Percentiles rank a stretch among this genome's conserved stretches.
These are phyloP conservation scores for Irpex lacteus DNA, from an alignment of 1,284 basidiomycete genomes.

Conservation along the genomic window DNA sequence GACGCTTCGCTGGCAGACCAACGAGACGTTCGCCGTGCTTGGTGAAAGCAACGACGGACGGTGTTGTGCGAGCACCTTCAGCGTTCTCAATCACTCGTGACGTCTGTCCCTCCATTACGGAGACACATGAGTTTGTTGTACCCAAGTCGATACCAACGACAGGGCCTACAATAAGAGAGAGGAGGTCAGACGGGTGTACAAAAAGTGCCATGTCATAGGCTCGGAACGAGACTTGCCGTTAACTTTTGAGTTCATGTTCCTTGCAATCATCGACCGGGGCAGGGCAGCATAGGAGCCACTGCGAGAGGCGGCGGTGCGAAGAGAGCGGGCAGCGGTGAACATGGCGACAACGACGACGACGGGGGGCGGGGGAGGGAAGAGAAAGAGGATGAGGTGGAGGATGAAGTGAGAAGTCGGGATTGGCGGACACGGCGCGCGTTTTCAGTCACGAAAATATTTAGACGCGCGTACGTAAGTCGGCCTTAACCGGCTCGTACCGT, in stretches of 20 bases:
- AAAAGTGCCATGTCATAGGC: not conserved
- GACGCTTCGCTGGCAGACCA: slow-evolving; percentile 95
- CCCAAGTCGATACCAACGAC: slow-evolving; percentile 86
- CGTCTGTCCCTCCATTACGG: slow-evolving; percentile 94
- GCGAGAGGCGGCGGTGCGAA: slow-evolving; percentile 56
- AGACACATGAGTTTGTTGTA: slow-evolving; percentile 91
- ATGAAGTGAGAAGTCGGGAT: slow-evolving; percentile 23
- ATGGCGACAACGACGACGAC: slow-evolving; percentile 20
- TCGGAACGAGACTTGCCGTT: slow-evolving; percentile 46
- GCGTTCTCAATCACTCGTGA: slow-evolving; percentile 96
- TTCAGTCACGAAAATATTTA: slow-evolving; percentile 16
- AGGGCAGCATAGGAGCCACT: slow-evolving; percentile 64
- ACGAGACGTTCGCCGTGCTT: slow-evolving; percentile 93
- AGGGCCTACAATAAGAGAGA: slow-evolving; percentile 47
- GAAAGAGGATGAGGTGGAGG: slow-evolving; percentile 43
- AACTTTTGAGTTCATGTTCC: slow-evolving; percentile 84
- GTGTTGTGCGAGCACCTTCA: slow-evolving; percentile 97
- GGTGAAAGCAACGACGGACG: slow-evolving; percentile 98
- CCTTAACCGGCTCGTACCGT: slow-evolving; percentile 11
- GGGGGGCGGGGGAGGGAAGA: not conserved
- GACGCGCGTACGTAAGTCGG: slow-evolving; percentile 16
- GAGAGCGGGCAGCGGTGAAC: slow-evolving; percentile 62
- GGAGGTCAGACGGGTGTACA: not conserved
- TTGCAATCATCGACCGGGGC: slow-evolving; percentile 67
- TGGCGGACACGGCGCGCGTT: slow-evolving; percentile 13